phyloP scores from a whole-genome alignment of 441 rosid genomes.

The Jatropha multifida region DNA sequence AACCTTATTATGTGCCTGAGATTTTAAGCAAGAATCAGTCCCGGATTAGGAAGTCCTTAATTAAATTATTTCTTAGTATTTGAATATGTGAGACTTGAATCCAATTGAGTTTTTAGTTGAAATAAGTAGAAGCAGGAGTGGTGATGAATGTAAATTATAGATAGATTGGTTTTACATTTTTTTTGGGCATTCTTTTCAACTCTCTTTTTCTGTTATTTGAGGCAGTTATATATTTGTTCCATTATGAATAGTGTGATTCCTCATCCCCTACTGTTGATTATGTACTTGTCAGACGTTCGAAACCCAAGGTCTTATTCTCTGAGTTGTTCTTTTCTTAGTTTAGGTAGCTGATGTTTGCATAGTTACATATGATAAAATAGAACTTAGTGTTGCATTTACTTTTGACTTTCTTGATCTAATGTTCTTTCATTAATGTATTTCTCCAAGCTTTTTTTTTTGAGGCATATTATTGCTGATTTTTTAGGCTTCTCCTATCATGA shows the following conservation, averaged over 20 bases:
- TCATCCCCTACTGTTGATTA: background rate
- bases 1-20: background rate
- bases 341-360: background rate
- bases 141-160: background rate
- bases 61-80: background rate
- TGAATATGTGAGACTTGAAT: background rate
- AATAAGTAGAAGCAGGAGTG: background rate
- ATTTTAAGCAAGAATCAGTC: background rate
- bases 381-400: background rate
- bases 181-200: background rate
- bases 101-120: background rate
- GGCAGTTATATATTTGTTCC: background rate
- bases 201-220: background rate
- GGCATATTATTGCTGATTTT: slow-evolving; percentile 4
- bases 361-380: background rate
- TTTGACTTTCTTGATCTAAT: slow-evolving; percentile 2
- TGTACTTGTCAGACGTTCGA: background rate
- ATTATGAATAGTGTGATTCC: background rate
- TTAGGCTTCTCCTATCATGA: slow-evolving; percentile 87
- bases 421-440: background rate
- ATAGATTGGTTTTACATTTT: background rate
- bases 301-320: background rate
- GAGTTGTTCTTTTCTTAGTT: background rate
- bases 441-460: background rate
- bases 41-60: background rate